phyloP scores from a whole-genome alignment of 371 early-diverging fungal genomes.

The Sporodiniella umbellata region DNA sequence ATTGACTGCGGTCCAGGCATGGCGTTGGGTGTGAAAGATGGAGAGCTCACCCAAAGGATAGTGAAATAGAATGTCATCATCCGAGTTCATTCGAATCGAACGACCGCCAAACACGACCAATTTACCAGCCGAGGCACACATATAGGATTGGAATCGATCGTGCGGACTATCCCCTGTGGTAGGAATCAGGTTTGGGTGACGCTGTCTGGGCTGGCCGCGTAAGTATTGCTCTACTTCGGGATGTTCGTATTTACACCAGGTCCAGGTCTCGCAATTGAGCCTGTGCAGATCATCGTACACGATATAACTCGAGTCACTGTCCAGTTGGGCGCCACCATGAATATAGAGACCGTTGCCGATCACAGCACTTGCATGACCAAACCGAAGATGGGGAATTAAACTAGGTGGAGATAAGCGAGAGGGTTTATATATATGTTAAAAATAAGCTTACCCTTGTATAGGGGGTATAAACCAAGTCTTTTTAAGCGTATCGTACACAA shows the following conservation, averaged over 20 bases:
- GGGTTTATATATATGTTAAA: neutral
- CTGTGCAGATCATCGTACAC: constrained; percentile 32
- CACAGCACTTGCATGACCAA: constrained; percentile 34
- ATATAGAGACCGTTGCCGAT: constrained; percentile 35
- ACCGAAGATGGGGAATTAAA: constrained; percentile 18
- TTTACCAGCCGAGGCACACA: constrained; percentile 18
- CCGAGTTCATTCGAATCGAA: constrained; percentile 26
- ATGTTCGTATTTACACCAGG: constrained; percentile 34
- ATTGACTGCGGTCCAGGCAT: constrained; percentile 9
- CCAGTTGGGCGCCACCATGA: constrained; percentile 42
- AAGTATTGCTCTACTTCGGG: constrained; percentile 27
- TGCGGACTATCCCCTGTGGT: constrained; percentile 25
- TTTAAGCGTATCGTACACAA: constrained; percentile 21
- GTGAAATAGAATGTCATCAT: constrained; percentile 19
- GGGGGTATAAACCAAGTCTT: constrained; percentile 31
- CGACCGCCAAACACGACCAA: constrained; percentile 31
- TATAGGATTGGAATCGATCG: constrained; percentile 28
- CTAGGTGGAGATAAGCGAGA: constrained; percentile 1
- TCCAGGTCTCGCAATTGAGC: constrained; percentile 24
- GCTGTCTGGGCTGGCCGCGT: constrained; percentile 1
- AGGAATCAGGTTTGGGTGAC: constrained; percentile 6
- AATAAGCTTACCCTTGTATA: constrained; percentile 23
- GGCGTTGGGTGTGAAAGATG: constrained; percentile 14
- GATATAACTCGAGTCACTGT: constrained; percentile 24
- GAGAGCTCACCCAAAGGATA: constrained; percentile 21